Percentiles rank a stretch among this genome's conserved stretches.
phyloP scores from a whole-genome alignment of 306 rosid species.

The Biancaea sappan region DNA sequence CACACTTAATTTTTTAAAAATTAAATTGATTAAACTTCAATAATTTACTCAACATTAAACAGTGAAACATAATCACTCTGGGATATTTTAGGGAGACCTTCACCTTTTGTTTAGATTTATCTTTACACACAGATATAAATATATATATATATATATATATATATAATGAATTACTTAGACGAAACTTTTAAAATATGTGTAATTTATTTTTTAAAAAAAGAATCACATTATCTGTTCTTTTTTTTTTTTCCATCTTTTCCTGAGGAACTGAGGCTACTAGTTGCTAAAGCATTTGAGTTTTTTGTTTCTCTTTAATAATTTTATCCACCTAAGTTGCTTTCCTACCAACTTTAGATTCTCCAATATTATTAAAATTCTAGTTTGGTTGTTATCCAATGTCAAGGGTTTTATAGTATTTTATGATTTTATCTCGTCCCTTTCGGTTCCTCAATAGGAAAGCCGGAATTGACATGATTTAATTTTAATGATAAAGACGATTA shows the following conservation, averaged over 20 bases:
- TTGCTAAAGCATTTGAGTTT: background rate
- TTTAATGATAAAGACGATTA: background rate
- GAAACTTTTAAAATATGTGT: too few species aligned
- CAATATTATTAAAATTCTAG: slow-evolving; percentile 32
- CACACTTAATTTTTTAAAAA: too few species aligned
- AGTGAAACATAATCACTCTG: too few species aligned
- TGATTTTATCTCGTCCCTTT: slow-evolving; percentile 33
- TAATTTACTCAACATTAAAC: too few species aligned
- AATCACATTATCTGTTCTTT: background rate
- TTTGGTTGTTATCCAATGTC: slow-evolving; percentile 24
- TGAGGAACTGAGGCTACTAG: slow-evolving; percentile 1
- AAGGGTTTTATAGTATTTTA: slow-evolving; percentile 26
- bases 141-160: too few species aligned
- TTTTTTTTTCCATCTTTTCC: slow-evolving; percentile 22
- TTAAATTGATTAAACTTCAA: too few species aligned
- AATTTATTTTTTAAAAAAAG: too few species aligned
- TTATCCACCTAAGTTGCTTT: slow-evolving; percentile 25
- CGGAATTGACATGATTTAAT: background rate
- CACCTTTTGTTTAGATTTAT: too few species aligned
- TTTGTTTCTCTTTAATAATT: slow-evolving; percentile 7
- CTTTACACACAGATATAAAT: too few species aligned
- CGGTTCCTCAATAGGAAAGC: slow-evolving; percentile 35
- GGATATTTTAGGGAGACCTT: too few species aligned
- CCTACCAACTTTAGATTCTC: slow-evolving; percentile 33
- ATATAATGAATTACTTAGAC: too few species aligned